A percentile compares a stretch with the other conserved stretches of the same genome.
These are phyloP conservation scores for Cymodocea nodosa DNA, from an alignment of 116 monocot species.

Conservation along the genomic window DNA sequence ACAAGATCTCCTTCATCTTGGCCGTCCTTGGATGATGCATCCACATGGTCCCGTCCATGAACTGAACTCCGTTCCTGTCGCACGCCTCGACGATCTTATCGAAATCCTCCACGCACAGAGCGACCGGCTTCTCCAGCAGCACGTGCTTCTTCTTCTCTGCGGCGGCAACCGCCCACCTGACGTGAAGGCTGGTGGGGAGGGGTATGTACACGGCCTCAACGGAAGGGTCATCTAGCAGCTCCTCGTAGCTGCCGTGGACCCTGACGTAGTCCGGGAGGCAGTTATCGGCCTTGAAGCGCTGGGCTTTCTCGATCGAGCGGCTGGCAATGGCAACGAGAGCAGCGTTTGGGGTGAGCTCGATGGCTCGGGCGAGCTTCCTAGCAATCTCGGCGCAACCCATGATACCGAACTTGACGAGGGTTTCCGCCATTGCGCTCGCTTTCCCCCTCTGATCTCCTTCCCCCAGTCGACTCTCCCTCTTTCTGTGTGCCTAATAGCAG, in stretches of 20 bases:
- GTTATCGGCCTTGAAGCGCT: slow-evolving; percentile 48
- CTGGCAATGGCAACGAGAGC: slow-evolving; percentile 8
- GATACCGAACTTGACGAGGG: background rate
- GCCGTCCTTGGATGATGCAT: slow-evolving; percentile 78
- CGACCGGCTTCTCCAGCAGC: slow-evolving; percentile 81
- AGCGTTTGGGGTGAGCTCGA: slow-evolving; percentile 9
- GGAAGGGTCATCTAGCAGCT: slow-evolving; percentile 5
- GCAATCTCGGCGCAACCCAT: slow-evolving; percentile 11
- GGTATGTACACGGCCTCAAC: slow-evolving; percentile 12
- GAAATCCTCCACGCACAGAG: slow-evolving; percentile 51
- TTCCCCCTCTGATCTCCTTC: background rate
- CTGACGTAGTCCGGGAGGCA: slow-evolving; percentile 20
- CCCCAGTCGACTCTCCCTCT: no score
- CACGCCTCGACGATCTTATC: slow-evolving; percentile 61
- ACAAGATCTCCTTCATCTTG: slow-evolving; percentile 53
- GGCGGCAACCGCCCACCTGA: slow-evolving; percentile 57
- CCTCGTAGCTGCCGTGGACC: slow-evolving; percentile 18
- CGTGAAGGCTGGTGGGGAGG: slow-evolving; percentile 71
- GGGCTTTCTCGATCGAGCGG: slow-evolving; percentile 11
- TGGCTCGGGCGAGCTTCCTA: slow-evolving; percentile 10
- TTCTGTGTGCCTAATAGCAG: no score
- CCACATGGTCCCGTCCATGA: slow-evolving; percentile 94
- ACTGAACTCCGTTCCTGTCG: slow-evolving; percentile 41
- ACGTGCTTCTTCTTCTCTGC: slow-evolving; percentile 73
- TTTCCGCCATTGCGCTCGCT: background rate